These are phyloP conservation scores for Hydnomerulius pinastri DNA, from an alignment of 768 basidiomycete species.

Conservation along the genomic window DNA sequence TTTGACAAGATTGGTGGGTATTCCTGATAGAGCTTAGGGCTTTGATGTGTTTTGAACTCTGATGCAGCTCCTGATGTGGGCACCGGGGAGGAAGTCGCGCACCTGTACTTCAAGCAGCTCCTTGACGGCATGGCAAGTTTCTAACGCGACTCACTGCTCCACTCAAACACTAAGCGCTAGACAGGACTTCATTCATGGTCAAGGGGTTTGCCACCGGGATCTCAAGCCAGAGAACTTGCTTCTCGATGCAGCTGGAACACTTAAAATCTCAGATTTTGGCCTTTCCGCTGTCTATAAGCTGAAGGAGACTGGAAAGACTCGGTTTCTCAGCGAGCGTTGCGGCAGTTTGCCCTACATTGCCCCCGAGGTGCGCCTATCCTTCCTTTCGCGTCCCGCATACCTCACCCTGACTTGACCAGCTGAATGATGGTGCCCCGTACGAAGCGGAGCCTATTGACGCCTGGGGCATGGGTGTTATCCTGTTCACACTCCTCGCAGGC, in stretches of 20 bases:
- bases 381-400: background rate
- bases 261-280: conserved; percentile 97
- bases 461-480: conserved; percentile 94
- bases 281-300: conserved; percentile 88
- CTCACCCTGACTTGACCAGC: conserved; percentile 39
- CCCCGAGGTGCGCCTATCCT: conserved; percentile 68
- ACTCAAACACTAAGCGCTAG: background rate
- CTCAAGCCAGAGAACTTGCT: conserved; percentile 96
- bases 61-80: conserved; percentile 85
- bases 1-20: conserved; percentile 96
- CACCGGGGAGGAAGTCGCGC: conserved; percentile 82
- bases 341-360: conserved; percentile 95
- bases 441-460: conserved; percentile 91
- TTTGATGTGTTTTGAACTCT: background rate
- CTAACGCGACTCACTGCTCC: background rate
- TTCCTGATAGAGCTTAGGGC: background rate
- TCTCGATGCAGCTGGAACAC: conserved; percentile 75
- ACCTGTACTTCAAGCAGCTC: conserved; percentile 88
- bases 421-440: conserved; percentile 70
- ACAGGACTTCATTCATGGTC: conserved; percentile 80
- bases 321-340: conserved; percentile 78
- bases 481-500: conserved; percentile 88
- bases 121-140: conserved; percentile 74
- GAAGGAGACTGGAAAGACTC: conserved; percentile 75
- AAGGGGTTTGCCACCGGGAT: conserved; percentile 95